Conservation (phyloP, 2,329 filamentous ascomycete species). For the Stagonosporopsis vannaccii region DNA sequence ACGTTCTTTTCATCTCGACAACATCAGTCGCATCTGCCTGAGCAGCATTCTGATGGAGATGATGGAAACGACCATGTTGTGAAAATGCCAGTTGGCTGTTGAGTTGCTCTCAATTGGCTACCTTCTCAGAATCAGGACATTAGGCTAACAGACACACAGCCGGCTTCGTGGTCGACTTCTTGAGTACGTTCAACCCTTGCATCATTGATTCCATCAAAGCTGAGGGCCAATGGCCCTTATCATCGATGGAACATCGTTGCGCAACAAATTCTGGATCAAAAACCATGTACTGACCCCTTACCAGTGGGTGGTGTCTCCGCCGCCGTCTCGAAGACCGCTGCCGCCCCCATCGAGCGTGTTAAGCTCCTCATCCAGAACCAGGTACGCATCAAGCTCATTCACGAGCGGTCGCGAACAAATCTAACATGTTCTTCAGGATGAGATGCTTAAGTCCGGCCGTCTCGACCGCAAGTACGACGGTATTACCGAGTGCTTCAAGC, state of each 20-base stretch:
- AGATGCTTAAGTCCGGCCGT: conserved; percentile 99
- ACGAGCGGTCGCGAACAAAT: background rate
- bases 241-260: conserved; percentile 18
- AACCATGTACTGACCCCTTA: conserved; percentile 54
- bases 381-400: conserved; percentile 68
- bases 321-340: conserved; percentile 99
- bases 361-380: conserved; percentile 99
- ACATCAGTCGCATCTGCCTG: conserved; percentile 27
- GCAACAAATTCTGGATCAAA: conserved; percentile 20
- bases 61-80: conserved; percentile 31
- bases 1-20: conserved; percentile 39
- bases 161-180: conserved; percentile 96
- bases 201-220: conserved; percentile 26
- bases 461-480: conserved; percentile 96
- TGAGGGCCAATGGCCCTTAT: conserved; percentile 34
- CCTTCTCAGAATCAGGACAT: background rate
- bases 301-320: conserved; percentile 99
- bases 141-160: conserved; percentile 57
- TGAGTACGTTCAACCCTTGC: conserved; percentile 76
- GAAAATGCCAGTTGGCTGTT: conserved; percentile 27
- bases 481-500: conserved; percentile 93
- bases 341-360: conserved; percentile 99
- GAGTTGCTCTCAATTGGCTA: conserved; percentile 18
- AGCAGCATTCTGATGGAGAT: conserved; percentile 25
- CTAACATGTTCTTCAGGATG: conserved; percentile 72